phyloP scores from a whole-genome alignment of 257 asterid genomes.

The Primulina tabacum region DNA sequence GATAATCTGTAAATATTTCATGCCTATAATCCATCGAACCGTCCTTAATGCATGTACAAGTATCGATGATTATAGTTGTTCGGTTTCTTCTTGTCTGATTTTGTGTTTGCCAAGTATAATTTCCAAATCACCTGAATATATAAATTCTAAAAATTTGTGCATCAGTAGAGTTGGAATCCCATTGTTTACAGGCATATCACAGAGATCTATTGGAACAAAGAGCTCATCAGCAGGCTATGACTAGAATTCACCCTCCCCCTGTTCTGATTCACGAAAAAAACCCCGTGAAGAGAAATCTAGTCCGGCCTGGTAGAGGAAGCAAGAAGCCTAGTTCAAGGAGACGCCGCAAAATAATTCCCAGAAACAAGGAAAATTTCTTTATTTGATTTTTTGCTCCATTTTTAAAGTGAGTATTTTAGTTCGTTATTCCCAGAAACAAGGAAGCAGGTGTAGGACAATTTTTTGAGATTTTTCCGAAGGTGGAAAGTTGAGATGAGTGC shows the following conservation, averaged over 20 bases:
- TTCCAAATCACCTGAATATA: background rate
- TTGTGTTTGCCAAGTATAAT: background rate
- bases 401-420: conserved; percentile 28
- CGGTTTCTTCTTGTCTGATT: background rate
- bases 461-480: conserved; percentile 14
- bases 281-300: conserved; percentile 31
- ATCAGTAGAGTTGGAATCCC: conserved; percentile 20
- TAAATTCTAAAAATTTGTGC: background rate
- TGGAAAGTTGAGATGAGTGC: conserved; percentile 19
- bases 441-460: conserved; percentile 28
- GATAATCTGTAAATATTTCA: background rate
- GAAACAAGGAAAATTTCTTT: conserved; percentile 41
- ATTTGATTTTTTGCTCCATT: conserved; percentile 34
- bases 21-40: background rate
- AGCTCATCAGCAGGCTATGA: conserved; percentile 44
- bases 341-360: conserved; percentile 56
- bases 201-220: conserved; percentile 75
- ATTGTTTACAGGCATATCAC: conserved; percentile 71
- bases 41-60: background rate
- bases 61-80: background rate
- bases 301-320: conserved; percentile 57
- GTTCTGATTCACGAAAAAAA: conserved; percentile 27
- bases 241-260: conserved; percentile 41
- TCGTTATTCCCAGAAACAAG: background rate
- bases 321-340: conserved; percentile 67